Evolutionary conservation across 164 flowering plant genomes (phyloP).

Genomic region (Pachysandra terminalis): DNA sequence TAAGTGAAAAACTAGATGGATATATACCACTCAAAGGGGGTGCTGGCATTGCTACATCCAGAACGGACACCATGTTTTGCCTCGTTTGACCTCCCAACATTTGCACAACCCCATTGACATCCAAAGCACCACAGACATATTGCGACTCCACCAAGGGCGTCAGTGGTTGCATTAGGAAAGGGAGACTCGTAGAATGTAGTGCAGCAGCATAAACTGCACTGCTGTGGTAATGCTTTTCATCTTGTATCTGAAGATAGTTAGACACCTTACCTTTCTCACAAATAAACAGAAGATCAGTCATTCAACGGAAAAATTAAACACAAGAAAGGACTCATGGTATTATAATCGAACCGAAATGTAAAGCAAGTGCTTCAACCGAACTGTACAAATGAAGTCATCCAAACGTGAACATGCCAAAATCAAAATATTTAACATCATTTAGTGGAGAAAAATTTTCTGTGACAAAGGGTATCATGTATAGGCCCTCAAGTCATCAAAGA

Average conservation of each 20-base stretch:
- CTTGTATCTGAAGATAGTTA: slow-evolving; percentile 42
- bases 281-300: slow-evolving; percentile 13
- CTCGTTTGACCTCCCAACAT: slow-evolving; percentile 70
- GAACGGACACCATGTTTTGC: slow-evolving; percentile 63
- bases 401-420: neutral
- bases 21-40: slow-evolving; percentile 59
- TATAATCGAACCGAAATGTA: neutral
- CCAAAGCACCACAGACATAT: slow-evolving; percentile 49
- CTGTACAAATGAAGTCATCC: neutral
- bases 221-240: slow-evolving; percentile 68
- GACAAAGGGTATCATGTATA: too few relatives aligned
- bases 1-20: slow-evolving; percentile 3
- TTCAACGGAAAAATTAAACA: neutral
- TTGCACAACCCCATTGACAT: slow-evolving; percentile 49
- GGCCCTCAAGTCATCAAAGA: too few relatives aligned
- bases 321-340: neutral
- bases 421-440: neutral
- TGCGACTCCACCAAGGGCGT: slow-evolving; percentile 44
- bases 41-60: slow-evolving; percentile 90
- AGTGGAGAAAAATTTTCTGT: too few relatives aligned
- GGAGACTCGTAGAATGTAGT: slow-evolving; percentile 69
- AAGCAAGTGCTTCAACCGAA: neutral
- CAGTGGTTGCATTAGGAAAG: slow-evolving; percentile 62
- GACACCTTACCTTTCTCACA: slow-evolving; percentile 59
- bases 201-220: slow-evolving; percentile 97